Conservation (phyloP, 2,329 filamentous ascomycete genomes). For the Elsinoe arachidis region DNA sequence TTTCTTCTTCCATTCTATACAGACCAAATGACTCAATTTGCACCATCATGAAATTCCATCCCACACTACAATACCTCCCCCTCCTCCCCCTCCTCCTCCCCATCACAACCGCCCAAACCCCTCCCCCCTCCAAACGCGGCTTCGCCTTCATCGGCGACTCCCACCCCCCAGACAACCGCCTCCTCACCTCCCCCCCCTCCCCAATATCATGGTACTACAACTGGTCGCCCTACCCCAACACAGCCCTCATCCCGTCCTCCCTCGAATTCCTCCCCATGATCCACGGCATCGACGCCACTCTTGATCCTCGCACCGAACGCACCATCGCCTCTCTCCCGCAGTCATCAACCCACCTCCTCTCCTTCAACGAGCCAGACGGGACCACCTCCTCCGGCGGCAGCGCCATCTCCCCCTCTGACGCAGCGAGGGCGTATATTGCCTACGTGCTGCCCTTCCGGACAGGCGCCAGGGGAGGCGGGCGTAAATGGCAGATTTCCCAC, state of each 20-base stretch:
- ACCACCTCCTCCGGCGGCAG: neutral
- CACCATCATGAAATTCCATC: neutral
- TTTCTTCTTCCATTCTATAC: neutral
- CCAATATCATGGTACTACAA: constrained; percentile 80
- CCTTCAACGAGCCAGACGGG: constrained; percentile 72
- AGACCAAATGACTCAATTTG: neutral
- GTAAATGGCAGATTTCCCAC: constrained; percentile 24
- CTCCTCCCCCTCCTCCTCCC: neutral
- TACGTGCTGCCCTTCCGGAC: neutral
- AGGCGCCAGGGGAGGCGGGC: neutral
- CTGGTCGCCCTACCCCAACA: constrained; percentile 48
- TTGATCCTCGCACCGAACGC: neutral
- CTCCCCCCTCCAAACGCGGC: constrained; percentile 55
- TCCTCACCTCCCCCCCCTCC: constrained; percentile 51
- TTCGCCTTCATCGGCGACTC: constrained; percentile 55
- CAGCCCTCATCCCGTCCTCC: constrained; percentile 31
- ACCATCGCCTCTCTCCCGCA: neutral
- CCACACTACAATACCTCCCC: neutral
- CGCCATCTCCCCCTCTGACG: neutral
- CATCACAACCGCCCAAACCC: neutral
- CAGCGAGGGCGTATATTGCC: neutral
- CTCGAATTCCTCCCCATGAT: constrained; percentile 76
- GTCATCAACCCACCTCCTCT: constrained; percentile 53
- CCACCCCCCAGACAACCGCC: constrained; percentile 52
- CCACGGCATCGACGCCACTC: constrained; percentile 49